Evolutionary conservation across 176 grass and related monocot genomes (phyloP).

Genomic region (Tillandsia leiboldiana): DNA sequence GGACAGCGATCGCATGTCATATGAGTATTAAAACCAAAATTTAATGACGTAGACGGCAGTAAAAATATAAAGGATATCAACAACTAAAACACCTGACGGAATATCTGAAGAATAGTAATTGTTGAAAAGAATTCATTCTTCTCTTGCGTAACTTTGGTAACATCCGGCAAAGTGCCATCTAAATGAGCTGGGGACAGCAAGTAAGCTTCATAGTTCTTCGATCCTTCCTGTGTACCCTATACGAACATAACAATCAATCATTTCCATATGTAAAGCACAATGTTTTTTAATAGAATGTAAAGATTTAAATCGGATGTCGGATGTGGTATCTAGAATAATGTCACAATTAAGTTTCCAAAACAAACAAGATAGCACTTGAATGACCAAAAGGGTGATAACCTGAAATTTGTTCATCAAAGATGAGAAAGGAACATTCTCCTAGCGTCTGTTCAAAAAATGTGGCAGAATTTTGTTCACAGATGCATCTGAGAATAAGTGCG

Average conservation of each 20-base stretch:
- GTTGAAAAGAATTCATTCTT: slow-evolving; percentile 61
- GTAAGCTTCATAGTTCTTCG: slow-evolving; percentile 69
- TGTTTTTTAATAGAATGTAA: neutral
- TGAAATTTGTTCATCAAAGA: too few relatives aligned
- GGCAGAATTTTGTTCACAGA: too few relatives aligned
- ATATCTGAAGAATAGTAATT: slow-evolving; percentile 68
- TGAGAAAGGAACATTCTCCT: too few relatives aligned
- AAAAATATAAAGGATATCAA: slow-evolving; percentile 5
- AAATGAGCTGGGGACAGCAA: slow-evolving; percentile 85
- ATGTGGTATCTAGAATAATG: neutral
- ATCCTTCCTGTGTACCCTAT: slow-evolving; percentile 61
- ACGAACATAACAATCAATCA: neutral
- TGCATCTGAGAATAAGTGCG: too few relatives aligned
- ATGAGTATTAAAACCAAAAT: neutral
- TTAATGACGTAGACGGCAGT: neutral
- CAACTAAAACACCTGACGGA: slow-evolving; percentile 52
- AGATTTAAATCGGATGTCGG: neutral
- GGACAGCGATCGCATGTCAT: neutral
- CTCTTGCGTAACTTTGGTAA: slow-evolving; percentile 47
- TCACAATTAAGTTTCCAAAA: too few relatives aligned
- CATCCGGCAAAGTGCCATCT: slow-evolving; percentile 69
- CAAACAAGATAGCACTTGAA: too few relatives aligned
- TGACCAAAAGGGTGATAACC: too few relatives aligned
- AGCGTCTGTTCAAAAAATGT: too few relatives aligned
- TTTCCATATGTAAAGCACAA: neutral